Evolutionary conservation across 2,329 filamentous ascomycete species (phyloP).

Genomic region (Cladosporium halotolerans): DNA sequence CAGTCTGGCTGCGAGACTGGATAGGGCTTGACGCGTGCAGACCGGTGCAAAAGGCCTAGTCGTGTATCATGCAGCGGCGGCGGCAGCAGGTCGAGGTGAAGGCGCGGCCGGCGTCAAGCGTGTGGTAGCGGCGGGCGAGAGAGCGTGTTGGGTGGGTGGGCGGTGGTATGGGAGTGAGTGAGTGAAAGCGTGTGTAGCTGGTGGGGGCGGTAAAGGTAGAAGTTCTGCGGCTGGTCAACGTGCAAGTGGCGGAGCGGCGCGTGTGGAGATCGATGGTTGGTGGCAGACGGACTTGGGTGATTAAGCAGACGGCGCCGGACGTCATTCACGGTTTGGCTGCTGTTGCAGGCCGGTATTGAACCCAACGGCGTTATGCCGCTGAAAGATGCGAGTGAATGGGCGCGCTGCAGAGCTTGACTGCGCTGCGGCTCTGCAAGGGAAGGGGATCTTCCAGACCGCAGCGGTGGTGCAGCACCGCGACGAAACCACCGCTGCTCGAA

Average conservation of each 20-base stretch:
- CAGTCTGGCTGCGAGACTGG: slow-evolving; percentile 18
- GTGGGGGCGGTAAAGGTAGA: slow-evolving; percentile 1
- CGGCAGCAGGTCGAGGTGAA: background rate
- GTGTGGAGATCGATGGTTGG: slow-evolving; percentile 1
- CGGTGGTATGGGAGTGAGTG: slow-evolving; percentile 7
- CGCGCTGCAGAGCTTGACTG: too few species aligned
- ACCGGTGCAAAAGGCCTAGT: slow-evolving; percentile 23
- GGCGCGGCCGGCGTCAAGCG: background rate
- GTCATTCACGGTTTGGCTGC: background rate
- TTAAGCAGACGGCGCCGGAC: background rate
- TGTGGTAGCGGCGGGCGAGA: background rate
- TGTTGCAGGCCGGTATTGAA: too few species aligned
- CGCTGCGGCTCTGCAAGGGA: too few species aligned
- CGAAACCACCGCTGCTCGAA: too few species aligned
- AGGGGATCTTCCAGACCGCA: too few species aligned
- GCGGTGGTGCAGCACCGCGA: too few species aligned
- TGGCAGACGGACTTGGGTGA: background rate
- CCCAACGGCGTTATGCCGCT: too few species aligned
- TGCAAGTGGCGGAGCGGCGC: background rate
- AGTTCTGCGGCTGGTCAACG: slow-evolving; percentile 1
- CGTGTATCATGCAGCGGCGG: slow-evolving; percentile 23
- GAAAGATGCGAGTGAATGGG: too few species aligned
- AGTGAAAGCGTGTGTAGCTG: slow-evolving; percentile 1
- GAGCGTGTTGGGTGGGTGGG: slow-evolving; percentile 3
- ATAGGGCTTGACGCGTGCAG: slow-evolving; percentile 25